These are phyloP conservation scores for Ustilago vetiveriae DNA, from an alignment of 1,284 basidiomycete species.

Conservation along the genomic window DNA sequence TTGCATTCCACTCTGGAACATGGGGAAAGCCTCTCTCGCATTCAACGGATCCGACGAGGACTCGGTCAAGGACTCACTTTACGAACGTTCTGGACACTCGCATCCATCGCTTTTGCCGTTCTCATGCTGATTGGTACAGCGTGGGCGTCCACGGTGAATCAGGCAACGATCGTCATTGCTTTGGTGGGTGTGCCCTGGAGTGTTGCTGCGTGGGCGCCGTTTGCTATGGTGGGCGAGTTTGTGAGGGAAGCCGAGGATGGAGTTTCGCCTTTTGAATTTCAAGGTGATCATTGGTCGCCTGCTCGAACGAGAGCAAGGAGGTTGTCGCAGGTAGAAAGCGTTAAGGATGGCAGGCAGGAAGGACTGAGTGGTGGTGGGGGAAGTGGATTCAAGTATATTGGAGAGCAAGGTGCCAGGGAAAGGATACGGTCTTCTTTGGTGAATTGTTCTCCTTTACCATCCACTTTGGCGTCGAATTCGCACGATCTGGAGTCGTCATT, in stretches of 20 bases:
- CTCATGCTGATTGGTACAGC: slow-evolving; percentile 51
- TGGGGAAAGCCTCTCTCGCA: slow-evolving; percentile 15
- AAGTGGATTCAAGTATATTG: slow-evolving; percentile 25
- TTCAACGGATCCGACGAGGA: slow-evolving; percentile 19
- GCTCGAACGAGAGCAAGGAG: slow-evolving; percentile 13
- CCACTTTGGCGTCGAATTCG: neutral
- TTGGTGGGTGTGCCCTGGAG: slow-evolving; percentile 64
- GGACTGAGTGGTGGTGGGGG: neutral
- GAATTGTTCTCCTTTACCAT: slow-evolving; percentile 37
- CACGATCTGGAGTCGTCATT: slow-evolving; percentile 4
- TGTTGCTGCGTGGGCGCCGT: slow-evolving; percentile 64
- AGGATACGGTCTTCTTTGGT: slow-evolving; percentile 38
- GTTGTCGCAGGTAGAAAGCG: neutral
- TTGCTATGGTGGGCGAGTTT: slow-evolving; percentile 63
- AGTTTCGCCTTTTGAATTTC: slow-evolving; percentile 40
- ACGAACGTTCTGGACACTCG: slow-evolving; percentile 60
- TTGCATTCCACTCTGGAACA: slow-evolving; percentile 11
- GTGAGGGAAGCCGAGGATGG: slow-evolving; percentile 60
- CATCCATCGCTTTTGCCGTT: slow-evolving; percentile 37
- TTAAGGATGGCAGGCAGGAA: neutral
- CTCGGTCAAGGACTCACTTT: slow-evolving; percentile 35
- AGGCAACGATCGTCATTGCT: slow-evolving; percentile 56
- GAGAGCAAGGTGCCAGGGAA: slow-evolving; percentile 21
- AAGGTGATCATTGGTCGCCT: slow-evolving; percentile 47
- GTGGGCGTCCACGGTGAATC: slow-evolving; percentile 30